phyloP scores from a whole-genome alignment of 768 basidiomycete species.

The Exidia glandulosa region DNA sequence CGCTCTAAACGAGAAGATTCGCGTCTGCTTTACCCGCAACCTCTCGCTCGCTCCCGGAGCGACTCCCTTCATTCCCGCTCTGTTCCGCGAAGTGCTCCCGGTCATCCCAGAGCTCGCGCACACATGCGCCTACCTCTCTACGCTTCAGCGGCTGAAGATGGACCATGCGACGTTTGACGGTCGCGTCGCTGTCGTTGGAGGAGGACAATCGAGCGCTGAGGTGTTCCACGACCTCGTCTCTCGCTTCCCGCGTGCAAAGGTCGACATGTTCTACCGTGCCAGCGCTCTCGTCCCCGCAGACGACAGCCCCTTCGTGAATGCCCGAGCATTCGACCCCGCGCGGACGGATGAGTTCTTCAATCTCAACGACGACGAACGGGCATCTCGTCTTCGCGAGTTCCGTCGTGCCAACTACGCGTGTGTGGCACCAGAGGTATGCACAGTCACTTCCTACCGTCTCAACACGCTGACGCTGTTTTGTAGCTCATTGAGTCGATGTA shows the following conservation, averaged over 20 bases:
- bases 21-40: slow-evolving; percentile 24
- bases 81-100: slow-evolving; percentile 16
- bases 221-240: slow-evolving; percentile 23
- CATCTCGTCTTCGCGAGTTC: not conserved
- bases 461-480: not conserved
- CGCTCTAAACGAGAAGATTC: not conserved
- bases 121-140: slow-evolving; percentile 29
- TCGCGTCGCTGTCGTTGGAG: slow-evolving; percentile 34
- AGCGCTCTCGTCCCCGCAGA: not conserved
- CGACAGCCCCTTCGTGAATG: not conserved
- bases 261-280: slow-evolving; percentile 5
- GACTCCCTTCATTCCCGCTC: slow-evolving; percentile 28
- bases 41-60: slow-evolving; percentile 43
- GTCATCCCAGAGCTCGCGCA: slow-evolving; percentile 27
- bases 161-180: slow-evolving; percentile 17
- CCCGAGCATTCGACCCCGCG: not conserved
- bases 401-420: not conserved
- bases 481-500: not conserved
- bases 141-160: not conserved
- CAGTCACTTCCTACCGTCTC: not conserved
- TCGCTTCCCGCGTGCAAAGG: slow-evolving; percentile 4
- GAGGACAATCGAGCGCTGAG: slow-evolving; percentile 39
- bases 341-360: not conserved
- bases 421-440: not conserved
- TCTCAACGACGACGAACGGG: not conserved